These are phyloP conservation scores for Microascus cirrosus DNA, from an alignment of 2,329 filamentous ascomycete genomes.

Conservation along the genomic window DNA sequence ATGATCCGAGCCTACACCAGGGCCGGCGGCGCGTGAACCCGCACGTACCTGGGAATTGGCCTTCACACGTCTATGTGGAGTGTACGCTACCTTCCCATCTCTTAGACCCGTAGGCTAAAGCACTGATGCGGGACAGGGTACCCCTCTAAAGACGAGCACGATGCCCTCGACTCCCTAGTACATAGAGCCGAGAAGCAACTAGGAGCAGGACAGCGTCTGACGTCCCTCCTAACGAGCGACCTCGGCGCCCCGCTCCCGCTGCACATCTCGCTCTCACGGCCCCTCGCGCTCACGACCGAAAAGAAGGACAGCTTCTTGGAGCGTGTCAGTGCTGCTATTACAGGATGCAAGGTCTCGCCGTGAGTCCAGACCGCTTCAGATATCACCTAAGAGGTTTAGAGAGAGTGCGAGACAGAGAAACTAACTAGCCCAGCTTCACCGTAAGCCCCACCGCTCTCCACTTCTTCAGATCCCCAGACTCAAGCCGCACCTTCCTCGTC, in stretches of 20 bases:
- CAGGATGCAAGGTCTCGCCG: not conserved
- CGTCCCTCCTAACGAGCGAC: constrained; percentile 65
- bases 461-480: constrained; percentile 42
- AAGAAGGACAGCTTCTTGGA: constrained; percentile 59
- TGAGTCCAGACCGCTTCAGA: not conserved
- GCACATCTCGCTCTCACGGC: constrained; percentile 82
- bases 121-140: constrained; percentile 34
- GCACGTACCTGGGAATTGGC: constrained; percentile 85
- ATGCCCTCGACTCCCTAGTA: constrained; percentile 31
- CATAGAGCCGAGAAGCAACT: constrained; percentile 21
- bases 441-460: constrained; percentile 26
- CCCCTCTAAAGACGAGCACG: constrained; percentile 35
- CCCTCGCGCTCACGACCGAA: constrained; percentile 63
- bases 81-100: constrained; percentile 39
- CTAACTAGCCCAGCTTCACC: constrained; percentile 18
- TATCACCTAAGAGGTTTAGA: not conserved
- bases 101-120: not conserved
- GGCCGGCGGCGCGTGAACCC: constrained; percentile 74
- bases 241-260: constrained; percentile 69
- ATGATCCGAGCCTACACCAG: constrained; percentile 76
- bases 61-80: constrained; percentile 83
- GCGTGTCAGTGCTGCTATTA: constrained; percentile 23
- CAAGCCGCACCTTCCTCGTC: constrained; percentile 76
- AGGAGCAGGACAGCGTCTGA: constrained; percentile 29
- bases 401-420: not conserved